phyloP scores from a whole-genome alignment of 192 early-diverging fungal species.

The Backusella circina region DNA sequence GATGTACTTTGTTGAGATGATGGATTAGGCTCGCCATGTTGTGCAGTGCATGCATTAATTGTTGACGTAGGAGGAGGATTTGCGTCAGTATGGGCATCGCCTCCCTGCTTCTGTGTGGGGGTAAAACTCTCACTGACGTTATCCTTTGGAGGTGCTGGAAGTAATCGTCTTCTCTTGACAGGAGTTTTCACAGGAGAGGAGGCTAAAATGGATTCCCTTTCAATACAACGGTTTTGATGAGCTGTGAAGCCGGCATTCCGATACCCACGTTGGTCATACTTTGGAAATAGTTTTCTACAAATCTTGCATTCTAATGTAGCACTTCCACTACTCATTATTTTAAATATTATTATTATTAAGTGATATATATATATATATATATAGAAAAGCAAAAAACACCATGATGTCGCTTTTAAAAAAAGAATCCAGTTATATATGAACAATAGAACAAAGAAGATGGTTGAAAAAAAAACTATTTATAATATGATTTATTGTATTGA shows the following conservation, averaged over 20 bases:
- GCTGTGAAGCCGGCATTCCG: conserved; percentile 21
- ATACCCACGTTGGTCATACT: conserved; percentile 25
- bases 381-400: neutral
- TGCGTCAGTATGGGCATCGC: neutral
- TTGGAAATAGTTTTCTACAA: conserved; percentile 15
- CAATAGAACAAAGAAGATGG: neutral
- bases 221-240: conserved; percentile 21
- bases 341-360: neutral
- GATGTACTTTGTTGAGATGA: neutral
- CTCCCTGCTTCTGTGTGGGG: neutral
- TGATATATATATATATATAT: too few species aligned
- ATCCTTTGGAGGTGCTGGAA: neutral
- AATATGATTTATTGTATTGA: conserved; percentile 3
- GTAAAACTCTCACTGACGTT: too few species aligned
- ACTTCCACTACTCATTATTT: neutral
- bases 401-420: neutral
- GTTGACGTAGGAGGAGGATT: neutral
- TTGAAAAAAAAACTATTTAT: conserved; percentile 1
- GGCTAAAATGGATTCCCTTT: neutral
- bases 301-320: neutral
- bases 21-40: neutral
- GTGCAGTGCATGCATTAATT: neutral
- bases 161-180: neutral
- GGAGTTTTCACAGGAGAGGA: neutral
- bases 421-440: neutral